Evolutionary conservation across 768 basidiomycete genomes (phyloP), one percentile per base, ranked within the genome.

Genomic region (Pleurotus eryngii): DNA sequence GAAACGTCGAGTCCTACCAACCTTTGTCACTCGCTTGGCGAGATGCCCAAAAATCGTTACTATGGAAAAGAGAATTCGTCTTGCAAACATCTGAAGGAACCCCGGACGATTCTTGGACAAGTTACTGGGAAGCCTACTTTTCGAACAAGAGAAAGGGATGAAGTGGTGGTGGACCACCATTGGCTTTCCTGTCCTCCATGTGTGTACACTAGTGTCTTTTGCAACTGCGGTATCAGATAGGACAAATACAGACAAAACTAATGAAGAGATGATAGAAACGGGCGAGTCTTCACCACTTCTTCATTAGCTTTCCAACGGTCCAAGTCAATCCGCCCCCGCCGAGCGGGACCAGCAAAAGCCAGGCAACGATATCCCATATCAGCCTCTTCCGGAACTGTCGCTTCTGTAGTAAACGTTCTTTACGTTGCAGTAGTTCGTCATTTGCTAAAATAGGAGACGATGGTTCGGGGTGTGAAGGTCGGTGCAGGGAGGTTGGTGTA

Each of bases 291-390:
- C 39, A 89, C 86, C 86, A 89, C 65, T 68, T 71, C 40, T 76
- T 74, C 7, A 70, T 65, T 58, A 85, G 62, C 48, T 78, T 77
- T 17, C 86, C 86, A 11, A 69, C 70, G 40, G 76, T 79, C 86
- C 87, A 90, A 5, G 77, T 72, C 14, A 82, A 65, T 1, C 82
- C 82, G 8, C 80, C 77, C 3, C 70, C 75, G 22, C 89, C 83
- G 0, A 84, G 72, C 0, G 85, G 85, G 17, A 88, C 64, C 15
- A 91, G 76, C 9, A 89, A 71, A n/a, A 85, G 60, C 85, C 91
- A 94, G 20, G 90, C 85, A 14, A 86, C 84, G n/a, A 90, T 65
- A 69, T 95, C 92, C 90, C 92, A 95, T 14, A 87, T 69, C 39
- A 96, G 72, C 27, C 95, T 79, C 62, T 83, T 83, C 39, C 83